A percentile compares a stretch with the other conserved stretches of the same genome.
phyloP scores from a whole-genome alignment of 164 flowering plant genomes.

The Cinnamomum micranthum region DNA sequence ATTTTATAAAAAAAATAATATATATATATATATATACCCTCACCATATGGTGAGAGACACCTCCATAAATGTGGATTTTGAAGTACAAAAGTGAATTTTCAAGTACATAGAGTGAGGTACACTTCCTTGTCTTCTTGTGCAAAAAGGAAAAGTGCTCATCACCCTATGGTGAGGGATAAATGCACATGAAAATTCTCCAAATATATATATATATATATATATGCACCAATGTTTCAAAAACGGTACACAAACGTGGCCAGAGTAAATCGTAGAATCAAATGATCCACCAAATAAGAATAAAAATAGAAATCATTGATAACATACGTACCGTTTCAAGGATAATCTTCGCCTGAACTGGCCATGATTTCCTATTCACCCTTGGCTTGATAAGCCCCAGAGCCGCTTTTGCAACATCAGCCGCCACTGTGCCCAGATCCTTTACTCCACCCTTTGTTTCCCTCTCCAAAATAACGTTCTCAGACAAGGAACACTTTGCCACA shows the following conservation, averaged over 20 bases:
- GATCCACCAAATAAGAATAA: too few relatives aligned
- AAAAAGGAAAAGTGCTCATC: too few relatives aligned
- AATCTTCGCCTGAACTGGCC: slow-evolving; percentile 38
- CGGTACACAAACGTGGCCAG: background rate
- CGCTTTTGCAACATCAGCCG: slow-evolving; percentile 8
- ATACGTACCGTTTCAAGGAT: slow-evolving; percentile 50
- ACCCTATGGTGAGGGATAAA: too few relatives aligned
- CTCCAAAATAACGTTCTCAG: slow-evolving; percentile 16
- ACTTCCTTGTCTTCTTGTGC: too few relatives aligned
- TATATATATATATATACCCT: too few relatives aligned
- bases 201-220: too few relatives aligned
- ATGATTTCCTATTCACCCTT: slow-evolving; percentile 19
- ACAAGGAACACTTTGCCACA: slow-evolving; percentile 20
- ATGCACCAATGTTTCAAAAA: too few relatives aligned
- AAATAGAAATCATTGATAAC: background rate
- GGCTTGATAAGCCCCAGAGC: slow-evolving; percentile 15
- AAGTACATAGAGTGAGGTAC: too few relatives aligned
- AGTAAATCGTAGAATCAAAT: background rate
- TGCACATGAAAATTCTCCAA: too few relatives aligned
- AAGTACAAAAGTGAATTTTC: too few relatives aligned
- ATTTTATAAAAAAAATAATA: background rate
- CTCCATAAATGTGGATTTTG: too few relatives aligned
- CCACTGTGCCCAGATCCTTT: slow-evolving; percentile 18
- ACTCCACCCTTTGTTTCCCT: slow-evolving; percentile 9
- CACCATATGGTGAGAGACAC: too few relatives aligned